A percentile compares a stretch with the other conserved stretches of the same genome.
Conservation (phyloP, 176 grass and related monocot genomes). For the Carex kokanica region DNA sequence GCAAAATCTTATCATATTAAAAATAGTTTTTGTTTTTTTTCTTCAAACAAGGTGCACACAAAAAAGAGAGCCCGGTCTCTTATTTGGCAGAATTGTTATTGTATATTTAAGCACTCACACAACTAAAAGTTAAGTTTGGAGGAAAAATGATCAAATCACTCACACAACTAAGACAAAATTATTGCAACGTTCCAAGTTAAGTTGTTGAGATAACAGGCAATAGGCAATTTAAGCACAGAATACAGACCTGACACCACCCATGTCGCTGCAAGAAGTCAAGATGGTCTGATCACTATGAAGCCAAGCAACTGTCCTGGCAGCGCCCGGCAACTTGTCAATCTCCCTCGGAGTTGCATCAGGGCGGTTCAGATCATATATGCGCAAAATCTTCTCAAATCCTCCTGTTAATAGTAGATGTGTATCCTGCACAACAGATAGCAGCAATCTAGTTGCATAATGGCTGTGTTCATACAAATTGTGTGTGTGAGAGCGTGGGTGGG, state of each 20-base stretch:
- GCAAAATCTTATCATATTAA: background rate
- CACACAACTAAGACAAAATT: background rate
- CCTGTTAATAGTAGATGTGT: slow-evolving; percentile 87
- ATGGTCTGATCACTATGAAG: slow-evolving; percentile 92
- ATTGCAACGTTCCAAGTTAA: background rate
- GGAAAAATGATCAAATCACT: too few species aligned
- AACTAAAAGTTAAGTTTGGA: too few species aligned
- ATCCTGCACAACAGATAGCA: slow-evolving; percentile 40
- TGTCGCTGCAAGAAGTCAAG: slow-evolving; percentile 92
- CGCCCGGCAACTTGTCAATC: slow-evolving; percentile 90
- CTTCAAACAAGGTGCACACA: too few species aligned
- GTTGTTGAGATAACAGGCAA: background rate
- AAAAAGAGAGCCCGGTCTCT: too few species aligned
- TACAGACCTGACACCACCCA: slow-evolving; percentile 87
- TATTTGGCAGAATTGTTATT: too few species aligned
- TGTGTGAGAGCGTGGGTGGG: too few species aligned
- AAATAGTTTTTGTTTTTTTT: background rate
- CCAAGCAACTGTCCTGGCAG: slow-evolving; percentile 82
- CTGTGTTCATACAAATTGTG: background rate
- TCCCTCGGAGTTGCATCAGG: slow-evolving; percentile 90
- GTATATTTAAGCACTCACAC: too few species aligned
- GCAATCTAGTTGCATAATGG: background rate
- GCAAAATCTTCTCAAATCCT: slow-evolving; percentile 86
- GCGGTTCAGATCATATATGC: slow-evolving; percentile 89
- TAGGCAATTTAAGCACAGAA: background rate